Base-by-base conservation (phyloP, 345 rosid genomes). In the Balakata baccata region DNA sequence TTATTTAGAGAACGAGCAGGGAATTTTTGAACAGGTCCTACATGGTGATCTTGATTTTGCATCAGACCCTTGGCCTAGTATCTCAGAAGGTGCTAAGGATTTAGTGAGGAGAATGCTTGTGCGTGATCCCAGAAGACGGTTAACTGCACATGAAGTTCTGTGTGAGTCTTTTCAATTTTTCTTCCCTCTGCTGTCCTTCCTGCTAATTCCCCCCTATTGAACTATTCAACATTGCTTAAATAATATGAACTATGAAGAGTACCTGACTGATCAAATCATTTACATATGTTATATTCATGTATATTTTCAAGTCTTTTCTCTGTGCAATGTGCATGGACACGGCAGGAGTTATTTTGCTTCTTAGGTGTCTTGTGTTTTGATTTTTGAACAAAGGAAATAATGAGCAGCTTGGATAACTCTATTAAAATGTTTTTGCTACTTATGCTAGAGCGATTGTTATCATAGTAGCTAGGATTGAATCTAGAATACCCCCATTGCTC, bases 1-100 rank as follows among this genome's bases (percentile, higher is more conserved):
- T 63, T 45, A 47, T 73, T 14, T 51, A 78, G 81, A 78, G 75
- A 69, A 47, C n/a, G 81, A 78, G 67, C 75, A 78, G 59, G 78
- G 62, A 18, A 78, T 78, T 69, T 78, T 78, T 58, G 81, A 78
- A 37, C 71, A 78, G 68, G 81, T 78, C 39, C 52, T 78, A 16
- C 70, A 78, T 46, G 81, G 81, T 14, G 75, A 78, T 62, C 78
- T 78, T 37, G 81, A 78, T 65, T 78, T 78, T 64, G 47, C 65
- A 45, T 69, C 81, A 38, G 81, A 78, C 9, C 81, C 81, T 54
- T 78, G 81, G 81, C 81, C 81, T 25, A 69, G 71, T 38, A 74
- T 78, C 60, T 78, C 81, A 54, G 81, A 78, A 34, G 63, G 81
- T 46, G 81, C 81, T 4, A 78, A 78, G 71, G 81, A 78, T 65